Conservation (phyloP, 805 yeast genomes). For the Aciculoconidium aculeatum region DNA sequence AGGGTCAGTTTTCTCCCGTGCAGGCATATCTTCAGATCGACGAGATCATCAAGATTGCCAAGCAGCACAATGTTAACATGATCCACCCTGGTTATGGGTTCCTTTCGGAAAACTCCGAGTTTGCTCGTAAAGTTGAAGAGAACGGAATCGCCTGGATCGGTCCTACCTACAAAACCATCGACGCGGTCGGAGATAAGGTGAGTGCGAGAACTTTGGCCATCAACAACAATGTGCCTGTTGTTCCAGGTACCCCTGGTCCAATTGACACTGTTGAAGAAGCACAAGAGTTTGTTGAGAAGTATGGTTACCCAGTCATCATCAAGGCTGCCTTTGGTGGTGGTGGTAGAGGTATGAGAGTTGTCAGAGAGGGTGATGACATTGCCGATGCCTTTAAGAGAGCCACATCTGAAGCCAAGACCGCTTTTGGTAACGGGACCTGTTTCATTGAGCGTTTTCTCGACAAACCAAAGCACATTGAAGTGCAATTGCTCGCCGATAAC, state of each 20-base stretch:
- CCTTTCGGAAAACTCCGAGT: constrained; percentile 84
- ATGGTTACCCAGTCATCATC: constrained; percentile 95
- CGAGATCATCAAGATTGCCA: constrained; percentile 83
- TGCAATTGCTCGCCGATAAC: constrained; percentile 88
- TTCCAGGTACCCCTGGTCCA: constrained; percentile 98
- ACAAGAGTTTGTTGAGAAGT: constrained; percentile 63
- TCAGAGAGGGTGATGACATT: constrained; percentile 90
- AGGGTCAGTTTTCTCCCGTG: constrained; percentile 89
- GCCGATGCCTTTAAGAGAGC: constrained; percentile 92
- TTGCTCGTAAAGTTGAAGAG: constrained; percentile 86
- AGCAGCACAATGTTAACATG: constrained; percentile 31
- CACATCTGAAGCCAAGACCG: constrained; percentile 84
- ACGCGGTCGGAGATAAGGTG: constrained; percentile 95
- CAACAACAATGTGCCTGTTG: constrained; percentile 80
- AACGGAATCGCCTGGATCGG: constrained; percentile 96
- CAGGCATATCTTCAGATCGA: constrained; percentile 95
- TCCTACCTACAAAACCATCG: constrained; percentile 82
- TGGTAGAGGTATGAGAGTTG: constrained; percentile 99
- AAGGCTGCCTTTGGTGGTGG: constrained; percentile 99
- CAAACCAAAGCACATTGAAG: constrained; percentile 97
- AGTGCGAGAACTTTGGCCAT: constrained; percentile 86
- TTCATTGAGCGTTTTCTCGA: constrained; percentile 93
- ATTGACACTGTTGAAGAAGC: constrained; percentile 80
- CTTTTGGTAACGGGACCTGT: constrained; percentile 99
- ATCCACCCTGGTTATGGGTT: constrained; percentile 50